These are phyloP conservation scores for Phaeolepiota aurea DNA, from an alignment of 768 basidiomycete species.

Conservation along the genomic window DNA sequence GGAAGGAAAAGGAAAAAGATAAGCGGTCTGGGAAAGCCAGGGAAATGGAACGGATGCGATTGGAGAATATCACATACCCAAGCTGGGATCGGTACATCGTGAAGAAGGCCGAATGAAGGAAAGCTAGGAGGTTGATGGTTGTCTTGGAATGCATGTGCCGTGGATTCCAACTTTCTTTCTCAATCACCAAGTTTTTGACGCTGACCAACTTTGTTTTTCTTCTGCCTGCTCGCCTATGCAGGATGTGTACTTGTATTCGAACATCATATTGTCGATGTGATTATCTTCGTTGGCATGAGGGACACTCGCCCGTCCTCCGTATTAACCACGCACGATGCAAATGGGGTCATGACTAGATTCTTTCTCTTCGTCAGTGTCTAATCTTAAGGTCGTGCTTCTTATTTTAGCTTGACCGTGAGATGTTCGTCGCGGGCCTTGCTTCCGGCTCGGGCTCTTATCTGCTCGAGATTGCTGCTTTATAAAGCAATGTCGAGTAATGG, in stretches of 20 bases:
- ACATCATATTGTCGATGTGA: background rate
- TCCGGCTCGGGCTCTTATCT: slow-evolving; percentile 1
- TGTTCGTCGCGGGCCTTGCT: background rate
- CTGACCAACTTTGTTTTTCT: background rate
- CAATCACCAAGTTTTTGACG: background rate
- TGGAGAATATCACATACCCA: slow-evolving; percentile 45
- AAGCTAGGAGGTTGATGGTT: slow-evolving; percentile 2
- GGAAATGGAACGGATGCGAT: slow-evolving; percentile 25
- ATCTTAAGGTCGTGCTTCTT: background rate
- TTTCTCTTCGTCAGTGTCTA: background rate
- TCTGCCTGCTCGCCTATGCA: background rate
- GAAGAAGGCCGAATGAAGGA: slow-evolving; percentile 26
- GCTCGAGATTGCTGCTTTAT: background rate
- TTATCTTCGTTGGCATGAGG: slow-evolving; percentile 1
- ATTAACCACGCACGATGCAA: background rate
- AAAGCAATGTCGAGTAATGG: no score
- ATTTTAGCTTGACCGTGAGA: background rate
- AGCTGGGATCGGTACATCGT: slow-evolving; percentile 62
- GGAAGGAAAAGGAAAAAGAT: slow-evolving; percentile 21
- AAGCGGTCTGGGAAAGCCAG: slow-evolving; percentile 16
- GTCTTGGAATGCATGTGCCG: background rate
- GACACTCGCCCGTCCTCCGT: background rate
- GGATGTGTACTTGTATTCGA: background rate
- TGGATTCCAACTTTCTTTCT: background rate
- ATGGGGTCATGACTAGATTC: background rate